phyloP scores from a whole-genome alignment of 2,329 filamentous ascomycete species.

The Aspergillus sclerotialis region DNA sequence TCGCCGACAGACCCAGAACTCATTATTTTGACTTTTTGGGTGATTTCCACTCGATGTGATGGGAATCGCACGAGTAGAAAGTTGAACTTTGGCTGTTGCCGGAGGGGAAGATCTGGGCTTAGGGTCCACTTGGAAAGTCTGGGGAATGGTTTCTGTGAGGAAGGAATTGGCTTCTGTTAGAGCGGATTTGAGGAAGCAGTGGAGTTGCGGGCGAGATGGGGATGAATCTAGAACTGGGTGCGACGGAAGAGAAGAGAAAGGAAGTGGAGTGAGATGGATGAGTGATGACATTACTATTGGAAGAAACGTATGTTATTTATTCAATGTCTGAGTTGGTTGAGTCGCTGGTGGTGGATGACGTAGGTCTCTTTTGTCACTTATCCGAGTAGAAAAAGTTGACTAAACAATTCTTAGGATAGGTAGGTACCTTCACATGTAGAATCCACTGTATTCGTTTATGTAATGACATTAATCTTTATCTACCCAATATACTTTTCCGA shows the following conservation, averaged over 20 bases:
- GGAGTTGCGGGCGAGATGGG: constrained; percentile 11
- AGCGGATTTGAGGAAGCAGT: constrained; percentile 14
- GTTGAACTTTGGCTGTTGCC: constrained; percentile 21
- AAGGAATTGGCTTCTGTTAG: constrained; percentile 23
- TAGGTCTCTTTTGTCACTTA: not conserved
- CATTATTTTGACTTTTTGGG: constrained; percentile 7
- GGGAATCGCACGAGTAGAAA: constrained; percentile 11
- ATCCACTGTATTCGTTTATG: not conserved
- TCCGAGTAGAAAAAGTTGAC: too few relatives aligned
- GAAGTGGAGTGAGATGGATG: constrained; percentile 19
- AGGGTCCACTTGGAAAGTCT: constrained; percentile 17
- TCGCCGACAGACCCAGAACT: constrained; percentile 37
- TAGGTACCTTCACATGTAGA: too few relatives aligned
- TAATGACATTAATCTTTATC: not conserved
- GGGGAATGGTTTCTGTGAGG: constrained; percentile 18
- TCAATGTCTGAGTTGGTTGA: too few relatives aligned
- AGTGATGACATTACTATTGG: constrained; percentile 16
- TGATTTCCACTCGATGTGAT: not conserved
- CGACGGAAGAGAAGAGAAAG: constrained; percentile 21
- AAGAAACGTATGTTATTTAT: not conserved
- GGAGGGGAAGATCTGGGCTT: constrained; percentile 23
- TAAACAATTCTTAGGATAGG: too few relatives aligned
- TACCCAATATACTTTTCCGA: too few relatives aligned
- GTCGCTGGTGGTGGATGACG: too few relatives aligned
- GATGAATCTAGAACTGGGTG: constrained; percentile 19